Evolutionary conservation across 768 basidiomycete genomes (phyloP), one percentile per base, ranked within the genome.

Genomic region (Russula sp.): DNA sequence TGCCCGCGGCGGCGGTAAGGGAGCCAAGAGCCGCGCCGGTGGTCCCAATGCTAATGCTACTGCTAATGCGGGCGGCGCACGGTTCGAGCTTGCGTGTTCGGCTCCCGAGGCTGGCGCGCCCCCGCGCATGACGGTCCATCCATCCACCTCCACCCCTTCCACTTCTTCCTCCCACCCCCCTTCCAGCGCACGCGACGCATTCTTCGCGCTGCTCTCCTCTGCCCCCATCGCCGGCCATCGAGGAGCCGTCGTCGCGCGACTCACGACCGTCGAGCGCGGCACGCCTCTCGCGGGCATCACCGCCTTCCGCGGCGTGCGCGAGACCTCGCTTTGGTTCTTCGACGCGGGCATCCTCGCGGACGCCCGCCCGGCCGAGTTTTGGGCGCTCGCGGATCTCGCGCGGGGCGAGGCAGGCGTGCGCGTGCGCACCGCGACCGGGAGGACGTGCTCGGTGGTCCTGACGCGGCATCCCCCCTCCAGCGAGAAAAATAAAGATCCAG

Each of bases 301-400:
- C 59, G 87, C 87, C 6, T 85, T 87, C 71, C 81, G 85, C 35
- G 81, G 81, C n/a, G 88, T 88, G 1, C 90, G 89, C 70, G 71
- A 78, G 2, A 88, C 88, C 1, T 85, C 79, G 51, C 74, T 91
- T 45, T 88, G 88, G 85, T 91, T 91, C 77, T 76, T 86, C 51
- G 74, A 78, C 45, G 75, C 77, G 27, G 89, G 88, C 6, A 78
- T 91, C 16, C 78, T 91, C 8, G 87, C 86, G 82, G 88, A 89
- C 70, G 82, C 81, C 69, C 87, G 87, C 66, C 88, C 88, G 2
- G 89, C 86, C 69, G 86, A 89, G 67, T 91, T 88, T 69, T 91
- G 89, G 84, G 74, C 84, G 3, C 73, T 87, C 27, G 76, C 78
- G 50, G 82, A 86, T 66, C 72, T 91, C n/a, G 71, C 82, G 20